These are phyloP conservation scores for Phaseolus lunatus DNA, from an alignment of 306 rosid genomes.

Conservation along the genomic window DNA sequence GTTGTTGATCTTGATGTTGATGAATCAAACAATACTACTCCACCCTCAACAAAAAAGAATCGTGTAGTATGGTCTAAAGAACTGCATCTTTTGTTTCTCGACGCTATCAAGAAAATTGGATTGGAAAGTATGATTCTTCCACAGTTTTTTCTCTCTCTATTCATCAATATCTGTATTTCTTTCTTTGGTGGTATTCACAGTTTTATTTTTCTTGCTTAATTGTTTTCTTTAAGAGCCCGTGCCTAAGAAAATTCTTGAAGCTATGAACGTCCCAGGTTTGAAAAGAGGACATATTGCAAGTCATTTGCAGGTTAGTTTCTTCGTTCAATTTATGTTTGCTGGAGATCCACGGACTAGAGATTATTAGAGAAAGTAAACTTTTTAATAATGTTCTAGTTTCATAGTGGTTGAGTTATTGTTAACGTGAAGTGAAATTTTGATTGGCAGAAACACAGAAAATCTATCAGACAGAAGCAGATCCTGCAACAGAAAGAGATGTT, in stretches of 20 bases:
- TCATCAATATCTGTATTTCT: background rate
- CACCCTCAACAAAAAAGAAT: slow-evolving; percentile 55
- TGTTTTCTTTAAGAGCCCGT: slow-evolving; percentile 60
- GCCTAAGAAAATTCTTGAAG: slow-evolving; percentile 71
- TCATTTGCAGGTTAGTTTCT: too few species aligned
- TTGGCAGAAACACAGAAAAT: too few species aligned
- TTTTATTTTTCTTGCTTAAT: background rate
- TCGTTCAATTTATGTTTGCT: too few species aligned
- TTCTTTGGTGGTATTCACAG: background rate
- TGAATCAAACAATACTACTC: too few species aligned
- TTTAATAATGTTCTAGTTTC: too few species aligned
- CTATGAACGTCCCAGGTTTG: slow-evolving; percentile 69
- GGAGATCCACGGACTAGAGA: too few species aligned
- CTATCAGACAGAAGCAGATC: too few species aligned
- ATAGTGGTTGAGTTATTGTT: too few species aligned
- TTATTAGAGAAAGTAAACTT: too few species aligned
- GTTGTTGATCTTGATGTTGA: too few species aligned
- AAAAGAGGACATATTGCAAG: slow-evolving; percentile 42
- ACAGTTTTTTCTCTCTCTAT: background rate
- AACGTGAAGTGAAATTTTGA: too few species aligned
- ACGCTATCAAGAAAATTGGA: slow-evolving; percentile 66
- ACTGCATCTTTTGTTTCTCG: slow-evolving; percentile 60
- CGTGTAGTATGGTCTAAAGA: slow-evolving; percentile 72
- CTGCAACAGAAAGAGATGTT: too few species aligned
- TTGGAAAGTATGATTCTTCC: slow-evolving; percentile 64